Evolutionary conservation across 257 asterid species (phyloP).

Genomic region (Leonotis leonurus): DNA sequence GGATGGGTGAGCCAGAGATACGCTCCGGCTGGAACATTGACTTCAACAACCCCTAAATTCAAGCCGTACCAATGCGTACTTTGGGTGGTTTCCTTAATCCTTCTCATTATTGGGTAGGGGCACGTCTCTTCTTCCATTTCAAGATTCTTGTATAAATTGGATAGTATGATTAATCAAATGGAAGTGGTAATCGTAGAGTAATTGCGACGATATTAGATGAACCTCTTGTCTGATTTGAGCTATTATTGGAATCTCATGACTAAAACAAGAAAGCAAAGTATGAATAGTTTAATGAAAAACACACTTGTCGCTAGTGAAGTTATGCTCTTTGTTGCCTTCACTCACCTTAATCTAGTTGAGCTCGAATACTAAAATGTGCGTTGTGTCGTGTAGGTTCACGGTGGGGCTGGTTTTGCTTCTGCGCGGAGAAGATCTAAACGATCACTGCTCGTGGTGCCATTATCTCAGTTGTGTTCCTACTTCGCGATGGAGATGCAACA

Average conservation of each 20-base stretch:
- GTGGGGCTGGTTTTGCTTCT: slow-evolving; percentile 68
- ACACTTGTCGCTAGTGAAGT: too few relatives aligned
- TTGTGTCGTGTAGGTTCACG: slow-evolving; percentile 67
- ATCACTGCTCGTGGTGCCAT: slow-evolving; percentile 88
- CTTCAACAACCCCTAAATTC: slow-evolving; percentile 44
- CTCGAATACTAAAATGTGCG: too few relatives aligned
- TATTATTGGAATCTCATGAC: too few relatives aligned
- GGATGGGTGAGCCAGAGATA: slow-evolving; percentile 86
- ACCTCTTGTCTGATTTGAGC: too few relatives aligned
- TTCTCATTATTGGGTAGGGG: slow-evolving; percentile 68
- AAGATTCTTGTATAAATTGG: too few relatives aligned
- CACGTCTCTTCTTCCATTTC: background rate
- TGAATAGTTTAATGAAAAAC: too few relatives aligned
- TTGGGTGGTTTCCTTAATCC: slow-evolving; percentile 60
- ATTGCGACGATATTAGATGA: too few relatives aligned
- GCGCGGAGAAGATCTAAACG: slow-evolving; percentile 77
- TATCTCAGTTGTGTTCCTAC: slow-evolving; percentile 86
- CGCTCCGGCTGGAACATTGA: slow-evolving; percentile 34
- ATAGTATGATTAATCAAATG: too few relatives aligned
- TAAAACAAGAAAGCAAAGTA: too few relatives aligned
- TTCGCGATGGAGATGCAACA: slow-evolving; percentile 74
- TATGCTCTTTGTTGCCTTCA: too few relatives aligned
- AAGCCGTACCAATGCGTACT: slow-evolving; percentile 70
- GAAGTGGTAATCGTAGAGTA: too few relatives aligned
- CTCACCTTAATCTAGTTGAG: too few relatives aligned